Percentiles rank a stretch among this genome's conserved stretches.
These are phyloP conservation scores for Glarea lozoyensis DNA, from an alignment of 495 filamentous ascomycete genomes.

Conservation along the genomic window DNA sequence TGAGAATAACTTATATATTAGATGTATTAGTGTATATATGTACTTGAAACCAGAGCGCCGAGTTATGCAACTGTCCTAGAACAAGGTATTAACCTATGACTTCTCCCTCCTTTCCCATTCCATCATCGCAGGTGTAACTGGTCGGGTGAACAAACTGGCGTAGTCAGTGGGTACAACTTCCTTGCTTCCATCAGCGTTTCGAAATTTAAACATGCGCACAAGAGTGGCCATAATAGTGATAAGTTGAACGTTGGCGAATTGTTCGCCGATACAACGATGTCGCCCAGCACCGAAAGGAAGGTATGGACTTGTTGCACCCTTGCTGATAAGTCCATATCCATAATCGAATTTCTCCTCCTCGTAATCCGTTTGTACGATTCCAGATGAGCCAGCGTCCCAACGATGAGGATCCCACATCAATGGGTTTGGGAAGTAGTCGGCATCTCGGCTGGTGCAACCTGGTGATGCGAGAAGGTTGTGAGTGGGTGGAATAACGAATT, in stretches of 20 bases:
- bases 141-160: constrained; percentile 54
- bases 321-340: constrained; percentile 86
- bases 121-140: constrained; percentile 54
- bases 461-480: constrained; percentile 77
- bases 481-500: constrained; percentile 64
- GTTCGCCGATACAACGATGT: constrained; percentile 93
- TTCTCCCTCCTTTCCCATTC: constrained; percentile 53
- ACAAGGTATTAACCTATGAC: constrained; percentile 5
- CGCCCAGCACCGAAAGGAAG: constrained; percentile 90
- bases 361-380: constrained; percentile 39
- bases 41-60: constrained; percentile 8
- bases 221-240: constrained; percentile 74
- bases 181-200: constrained; percentile 57
- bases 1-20: too few relatives aligned
- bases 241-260: constrained; percentile 91
- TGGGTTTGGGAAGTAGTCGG: constrained; percentile 73
- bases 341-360: constrained; percentile 79
- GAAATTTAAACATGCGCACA: constrained; percentile 66
- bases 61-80: constrained; percentile 10
- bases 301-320: constrained; percentile 80
- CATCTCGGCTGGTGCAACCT: constrained; percentile 60
- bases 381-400: constrained; percentile 56
- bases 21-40: constrained; percentile 14
- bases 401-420: constrained; percentile 78
- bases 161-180: constrained; percentile 80